Conservation (phyloP, 2,329 filamentous ascomycete species). For the Neonectria neomacrospora region DNA sequence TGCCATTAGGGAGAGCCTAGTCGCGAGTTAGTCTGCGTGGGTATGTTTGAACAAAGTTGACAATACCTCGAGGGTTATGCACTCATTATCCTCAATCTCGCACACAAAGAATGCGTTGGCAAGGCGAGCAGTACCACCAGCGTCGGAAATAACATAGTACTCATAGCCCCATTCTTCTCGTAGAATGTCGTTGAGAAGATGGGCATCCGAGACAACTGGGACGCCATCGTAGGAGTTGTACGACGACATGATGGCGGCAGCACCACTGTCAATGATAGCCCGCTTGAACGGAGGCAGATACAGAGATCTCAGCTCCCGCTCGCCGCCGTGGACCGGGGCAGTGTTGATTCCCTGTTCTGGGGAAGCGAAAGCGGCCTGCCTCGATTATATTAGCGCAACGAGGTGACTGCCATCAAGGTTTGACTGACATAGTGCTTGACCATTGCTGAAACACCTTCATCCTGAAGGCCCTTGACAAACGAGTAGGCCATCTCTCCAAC, state of each 20-base stretch:
- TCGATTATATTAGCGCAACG: constrained; percentile 14
- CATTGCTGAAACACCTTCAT: constrained; percentile 73
- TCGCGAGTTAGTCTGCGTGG: constrained; percentile 9
- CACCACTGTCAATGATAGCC: constrained; percentile 76
- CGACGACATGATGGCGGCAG: constrained; percentile 76
- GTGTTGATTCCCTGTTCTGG: constrained; percentile 81
- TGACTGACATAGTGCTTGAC: constrained; percentile 76
- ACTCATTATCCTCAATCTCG: constrained; percentile 67
- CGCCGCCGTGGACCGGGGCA: constrained; percentile 65
- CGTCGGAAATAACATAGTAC: constrained; percentile 72
- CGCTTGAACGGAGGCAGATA: constrained; percentile 72
- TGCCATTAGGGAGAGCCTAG: constrained; percentile 72
- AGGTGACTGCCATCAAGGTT: not conserved
- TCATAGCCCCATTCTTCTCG: constrained; percentile 79
- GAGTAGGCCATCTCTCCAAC: constrained; percentile 74
- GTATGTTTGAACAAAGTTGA: accelerated
- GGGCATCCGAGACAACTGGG: constrained; percentile 72
- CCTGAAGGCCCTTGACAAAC: constrained; percentile 68
- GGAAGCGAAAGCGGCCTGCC: constrained; percentile 67
- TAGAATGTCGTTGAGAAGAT: constrained; percentile 75
- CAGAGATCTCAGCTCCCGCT: constrained; percentile 65
- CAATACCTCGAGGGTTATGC: constrained; percentile 68
- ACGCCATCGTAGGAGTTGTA: constrained; percentile 81
- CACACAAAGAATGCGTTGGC: constrained; percentile 74
- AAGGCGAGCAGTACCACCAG: constrained; percentile 76